Evolutionary conservation across 441 rosid species (phyloP), one percentile per base, ranked within the genome.

Genomic region (Geranium incanum): DNA sequence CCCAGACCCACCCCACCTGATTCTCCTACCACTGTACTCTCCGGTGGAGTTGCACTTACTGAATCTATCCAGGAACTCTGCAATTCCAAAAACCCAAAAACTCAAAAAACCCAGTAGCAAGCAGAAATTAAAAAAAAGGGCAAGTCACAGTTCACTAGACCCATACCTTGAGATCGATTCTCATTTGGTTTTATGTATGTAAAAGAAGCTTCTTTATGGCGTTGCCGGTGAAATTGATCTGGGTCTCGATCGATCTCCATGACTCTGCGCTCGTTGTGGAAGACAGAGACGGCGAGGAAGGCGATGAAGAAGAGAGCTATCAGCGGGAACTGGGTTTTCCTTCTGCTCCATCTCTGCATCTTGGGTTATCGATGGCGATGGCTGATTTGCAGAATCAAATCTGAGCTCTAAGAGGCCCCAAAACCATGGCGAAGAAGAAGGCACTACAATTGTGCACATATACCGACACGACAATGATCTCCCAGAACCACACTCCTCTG

Each of bases 31-130:
- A 72, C 84, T 84, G 72, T 87, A 92, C 71, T 84, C 79, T 69
- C 79, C 84, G 3, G 90, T 92, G 36, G 82, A 71, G 84, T 95
- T 95, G 79, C 97, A 95, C 50, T 74, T 70, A 76, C 84, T 82
- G 66, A 86, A 94, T 81, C 97, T 85, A 79, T 92, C 96, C 92
- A 95, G 81, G 70, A 79, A 83, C 84, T 78, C 97, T 88, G 74
- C 36, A 63, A 67, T 38, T 12, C 28, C 76, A 45, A 36, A 36
- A 38, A 69, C 63, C 74, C 62, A 45, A 4, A 55, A 36, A 6
- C 23, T 41, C 43, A 72, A 36, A 37, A 63, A 41, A 70, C 67
- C 62, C 36, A 52, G 41, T 9, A 6, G 5, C 36, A 15, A 52
- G 16, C 18, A 37, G 6, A 1, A 37, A 43, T 7, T 0, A 3